Base-by-base conservation (phyloP, 2,329 filamentous ascomycete species). In the Basipetospora chlamydospora region DNA sequence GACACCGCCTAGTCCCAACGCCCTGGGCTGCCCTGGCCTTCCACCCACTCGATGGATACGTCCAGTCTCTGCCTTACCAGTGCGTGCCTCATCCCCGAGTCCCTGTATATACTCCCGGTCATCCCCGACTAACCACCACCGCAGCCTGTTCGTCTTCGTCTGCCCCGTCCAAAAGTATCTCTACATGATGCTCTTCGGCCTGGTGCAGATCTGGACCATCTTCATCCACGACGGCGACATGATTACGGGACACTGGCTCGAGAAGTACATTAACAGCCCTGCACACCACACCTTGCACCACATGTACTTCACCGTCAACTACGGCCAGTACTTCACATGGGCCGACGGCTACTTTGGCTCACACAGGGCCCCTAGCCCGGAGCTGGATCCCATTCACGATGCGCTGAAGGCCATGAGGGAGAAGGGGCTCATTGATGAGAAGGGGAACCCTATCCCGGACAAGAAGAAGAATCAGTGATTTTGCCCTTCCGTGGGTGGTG, bases 271-370 rank as follows among this genome's bases (percentile, higher is more conserved):
- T 53, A 65, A 65, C 55, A 60, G 59, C 42, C 59, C 62, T 6
- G 61, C 62, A 9, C 60, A 63, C 47, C 61, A 65, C 53, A 63
- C 60, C 4, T 51, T 64, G 22, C 61, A 65, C 47, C 61, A 65
- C 51, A 60, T 65, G 48, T 64, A 63, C 51, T 65, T 65, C 46
- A 65, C 57, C 41, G 57, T 59, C 57, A 64, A 64, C 50, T 64
- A 64, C 47, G 61, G 61, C 40, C 61, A 64, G 48, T 64, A 63
- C 48, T 64, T 64, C 42, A 64, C 61, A 41, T 64, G 59, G 59
- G 59, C 58, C 44, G 60, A 63, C 45, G 54, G 35, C 48, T 62
- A 57, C 46, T 64, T 59, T 42, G 53, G 55, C 45, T 63, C 61
- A 10, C 60, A 64, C 49, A 47, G 57, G 31, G 49, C 56, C n/a